Base-by-base conservation (phyloP, 177 flowering plant genomes). In the Vitis hybrid region DNA sequence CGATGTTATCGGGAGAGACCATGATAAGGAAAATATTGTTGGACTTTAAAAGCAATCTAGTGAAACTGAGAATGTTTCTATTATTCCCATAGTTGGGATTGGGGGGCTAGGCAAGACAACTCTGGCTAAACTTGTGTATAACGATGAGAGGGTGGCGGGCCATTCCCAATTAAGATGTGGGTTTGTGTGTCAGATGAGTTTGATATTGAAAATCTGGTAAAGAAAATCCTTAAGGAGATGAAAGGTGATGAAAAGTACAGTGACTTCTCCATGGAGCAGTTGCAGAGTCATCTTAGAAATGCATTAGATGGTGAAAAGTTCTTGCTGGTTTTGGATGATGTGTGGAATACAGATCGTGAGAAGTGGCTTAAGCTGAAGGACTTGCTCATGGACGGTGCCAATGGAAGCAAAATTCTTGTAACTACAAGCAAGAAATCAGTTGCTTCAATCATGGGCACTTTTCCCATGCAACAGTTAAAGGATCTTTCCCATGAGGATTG, bases 81-180 rank as follows among this genome's bases (percentile, higher is more conserved):
- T 62, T 2, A 18, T 76, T 22, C n/a, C 79, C 7, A 68, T 76
- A 0, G 64, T 68, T 18, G 79, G 79, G 0, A 50, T 67, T 2
- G 78, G 78, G 5, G 78, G 75, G 9, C 3, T 71, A 0, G 78
- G 78, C 0, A 76, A 72, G 39, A 68, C 79, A 4, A 64, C 75
- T 15, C 70, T 76, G 15, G 75, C 79, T 18, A 61, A 72, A 19
- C 8, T 68, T 1, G 72, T 61, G 8, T 76, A 29, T 22, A 64
- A 67, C 5, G 69, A 76, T 69, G 62, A 31, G 10, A 9, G 19
- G 19, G 69, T 76, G 0, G 16, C 2, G 10, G 1, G 6, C 9
- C 59, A 70, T 9, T 76, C 45, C 53, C 67, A 2, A 2, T 49
- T 10, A 67, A 29, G 3, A 51, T 67, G 1, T 71, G 78, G 78